A percentile compares a stretch with the other conserved stretches of the same genome.
Evolutionary conservation across 2,329 filamentous ascomycete genomes (phyloP).

Genomic region (Aspergillus calidoustus): DNA sequence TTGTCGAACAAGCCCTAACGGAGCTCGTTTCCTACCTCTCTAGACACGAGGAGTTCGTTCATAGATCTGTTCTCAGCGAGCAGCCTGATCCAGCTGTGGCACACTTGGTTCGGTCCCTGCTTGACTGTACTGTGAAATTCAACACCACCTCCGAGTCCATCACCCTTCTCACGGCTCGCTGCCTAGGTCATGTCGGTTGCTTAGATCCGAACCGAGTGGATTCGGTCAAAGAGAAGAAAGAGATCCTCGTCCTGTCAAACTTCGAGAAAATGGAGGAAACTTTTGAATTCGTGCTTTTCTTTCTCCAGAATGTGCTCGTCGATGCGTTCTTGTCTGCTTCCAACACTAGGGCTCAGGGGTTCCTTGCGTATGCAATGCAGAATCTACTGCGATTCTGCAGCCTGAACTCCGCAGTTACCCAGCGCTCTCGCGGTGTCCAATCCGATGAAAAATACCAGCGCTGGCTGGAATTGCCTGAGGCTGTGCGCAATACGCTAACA

Average conservation of each 20-base stretch:
- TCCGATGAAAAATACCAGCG: conserved; percentile 68
- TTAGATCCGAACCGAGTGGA: conserved; percentile 91
- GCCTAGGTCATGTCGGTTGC: conserved; percentile 86
- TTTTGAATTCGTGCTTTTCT: conserved; percentile 81
- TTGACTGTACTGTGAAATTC: conserved; percentile 86
- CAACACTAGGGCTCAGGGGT: conserved; percentile 85
- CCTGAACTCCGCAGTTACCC: conserved; percentile 63
- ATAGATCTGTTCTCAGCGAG: conserved; percentile 79
- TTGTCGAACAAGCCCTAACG: conserved; percentile 78
- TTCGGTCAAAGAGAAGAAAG: conserved; percentile 73
- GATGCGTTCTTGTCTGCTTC: conserved; percentile 90
- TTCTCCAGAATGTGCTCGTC: conserved; percentile 85
- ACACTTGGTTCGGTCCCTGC: conserved; percentile 72
- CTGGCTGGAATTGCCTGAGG: conserved; percentile 79
- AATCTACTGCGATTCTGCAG: conserved; percentile 80
- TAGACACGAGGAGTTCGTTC: conserved; percentile 74
- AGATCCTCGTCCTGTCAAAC: conserved; percentile 87
- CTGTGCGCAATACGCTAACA: conserved; percentile 77
- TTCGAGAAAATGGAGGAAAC: conserved; percentile 79
- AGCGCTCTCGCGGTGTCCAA: conserved; percentile 59
- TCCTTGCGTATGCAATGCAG: conserved; percentile 93
- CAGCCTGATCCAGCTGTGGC: conserved; percentile 78
- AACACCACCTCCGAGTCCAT: conserved; percentile 70
- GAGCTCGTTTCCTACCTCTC: conserved; percentile 78
- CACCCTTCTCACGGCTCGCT: conserved; percentile 74